Conservation (phyloP, 306 rosid species). For the Geum urbanum region DNA sequence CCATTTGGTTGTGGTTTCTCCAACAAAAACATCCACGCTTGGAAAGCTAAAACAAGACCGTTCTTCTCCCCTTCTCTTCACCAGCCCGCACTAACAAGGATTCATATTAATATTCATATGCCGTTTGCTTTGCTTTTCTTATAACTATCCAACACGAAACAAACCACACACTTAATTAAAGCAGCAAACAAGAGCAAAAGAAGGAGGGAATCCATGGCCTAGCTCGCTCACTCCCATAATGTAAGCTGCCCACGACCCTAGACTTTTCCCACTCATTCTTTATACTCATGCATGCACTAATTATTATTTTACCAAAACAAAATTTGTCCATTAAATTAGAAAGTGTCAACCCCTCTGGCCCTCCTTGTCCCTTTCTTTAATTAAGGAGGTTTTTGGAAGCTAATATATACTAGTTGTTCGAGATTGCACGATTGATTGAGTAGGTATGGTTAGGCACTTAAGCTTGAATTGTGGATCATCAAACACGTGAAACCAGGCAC, state of each 20-base stretch:
- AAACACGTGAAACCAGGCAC: constrained; percentile 38
- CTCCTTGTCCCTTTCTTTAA: constrained; percentile 12
- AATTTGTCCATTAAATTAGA: constrained; percentile 22
- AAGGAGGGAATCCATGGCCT: constrained; percentile 44
- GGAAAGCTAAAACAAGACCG: constrained; percentile 48
- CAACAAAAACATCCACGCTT: constrained; percentile 84
- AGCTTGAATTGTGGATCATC: constrained; percentile 31
- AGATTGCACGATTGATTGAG: constrained; percentile 35
- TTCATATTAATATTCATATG: constrained; percentile 15
- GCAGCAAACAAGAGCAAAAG: constrained; percentile 27
- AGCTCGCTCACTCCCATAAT: constrained; percentile 19
- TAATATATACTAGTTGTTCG: constrained; percentile 20
- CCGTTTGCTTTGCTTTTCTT: constrained; percentile 19
- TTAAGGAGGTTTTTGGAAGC: constrained; percentile 6
- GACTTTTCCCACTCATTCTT: constrained; percentile 44
- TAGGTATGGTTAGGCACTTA: neutral
- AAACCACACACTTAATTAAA: neutral
- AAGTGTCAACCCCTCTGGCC: constrained; percentile 30
- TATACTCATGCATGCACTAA: constrained; percentile 26
- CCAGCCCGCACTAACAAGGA: constrained; percentile 44
- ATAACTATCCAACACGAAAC: constrained; percentile 13
- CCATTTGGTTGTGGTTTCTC: constrained; percentile 96
- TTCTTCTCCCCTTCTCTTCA: constrained; percentile 29
- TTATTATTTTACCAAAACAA: constrained; percentile 23
- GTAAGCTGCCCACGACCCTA: constrained; percentile 37